A percentile compares a stretch with the other conserved stretches of the same genome.
Evolutionary conservation across 1,284 basidiomycete genomes (phyloP).

Genomic region (Sutorius eximius): DNA sequence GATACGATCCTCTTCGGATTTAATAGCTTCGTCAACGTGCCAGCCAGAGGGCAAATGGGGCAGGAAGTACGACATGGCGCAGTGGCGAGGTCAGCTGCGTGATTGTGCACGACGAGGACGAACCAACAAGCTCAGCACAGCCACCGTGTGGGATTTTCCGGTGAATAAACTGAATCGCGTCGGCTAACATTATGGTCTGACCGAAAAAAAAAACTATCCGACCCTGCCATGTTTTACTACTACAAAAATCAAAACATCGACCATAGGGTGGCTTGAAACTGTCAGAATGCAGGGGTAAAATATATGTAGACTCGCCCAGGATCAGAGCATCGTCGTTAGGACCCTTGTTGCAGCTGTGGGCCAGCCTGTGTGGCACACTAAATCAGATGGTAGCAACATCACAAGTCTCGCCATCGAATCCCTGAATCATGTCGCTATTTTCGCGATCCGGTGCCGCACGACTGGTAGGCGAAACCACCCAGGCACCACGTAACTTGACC

Average conservation of each 20-base stretch:
- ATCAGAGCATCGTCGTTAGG: neutral
- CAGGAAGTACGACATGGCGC: constrained; percentile 78
- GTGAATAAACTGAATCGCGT: neutral
- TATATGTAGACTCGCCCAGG: neutral
- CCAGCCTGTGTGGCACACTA: neutral
- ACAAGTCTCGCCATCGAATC: neutral
- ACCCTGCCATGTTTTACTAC: neutral
- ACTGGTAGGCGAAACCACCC: neutral
- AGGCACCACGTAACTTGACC: no score
- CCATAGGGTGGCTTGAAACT: neutral
- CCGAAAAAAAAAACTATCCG: neutral
- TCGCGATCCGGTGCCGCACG: neutral
- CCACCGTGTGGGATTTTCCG: constrained; percentile 1
- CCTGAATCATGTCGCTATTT: neutral
- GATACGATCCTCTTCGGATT: constrained; percentile 95
- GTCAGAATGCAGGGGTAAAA: neutral
- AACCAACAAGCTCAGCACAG: constrained; percentile 4
- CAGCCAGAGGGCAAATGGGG: constrained; percentile 92
- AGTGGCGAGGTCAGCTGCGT: neutral
- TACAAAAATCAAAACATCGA: no score
- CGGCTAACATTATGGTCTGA: neutral
- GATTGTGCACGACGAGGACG: neutral
- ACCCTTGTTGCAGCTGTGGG: neutral
- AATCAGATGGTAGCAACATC: neutral
- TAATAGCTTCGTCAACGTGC: constrained; percentile 98